Evolutionary conservation across 805 yeast species (phyloP).

Genomic region (Metschnikowia vanudenii): DNA sequence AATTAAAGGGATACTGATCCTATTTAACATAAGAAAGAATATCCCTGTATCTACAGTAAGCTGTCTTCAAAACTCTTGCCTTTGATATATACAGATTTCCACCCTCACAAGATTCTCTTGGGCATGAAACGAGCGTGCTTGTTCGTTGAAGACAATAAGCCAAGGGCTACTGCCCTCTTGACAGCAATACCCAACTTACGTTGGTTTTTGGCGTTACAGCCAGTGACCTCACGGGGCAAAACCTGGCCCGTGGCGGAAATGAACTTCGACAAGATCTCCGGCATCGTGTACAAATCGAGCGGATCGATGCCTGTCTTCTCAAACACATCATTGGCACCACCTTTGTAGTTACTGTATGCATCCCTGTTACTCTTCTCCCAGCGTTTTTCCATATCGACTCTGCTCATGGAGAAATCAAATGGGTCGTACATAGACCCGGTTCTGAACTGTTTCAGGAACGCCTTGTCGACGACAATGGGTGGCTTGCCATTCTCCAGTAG

Average conservation of each 20-base stretch:
- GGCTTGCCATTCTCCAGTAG: constrained; percentile 32
- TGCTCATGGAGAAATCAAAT: constrained; percentile 69
- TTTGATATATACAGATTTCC: constrained; percentile 7
- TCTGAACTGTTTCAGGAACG: constrained; percentile 46
- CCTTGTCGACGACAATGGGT: constrained; percentile 31
- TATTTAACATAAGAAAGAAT: no score
- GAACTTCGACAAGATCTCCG: constrained; percentile 64
- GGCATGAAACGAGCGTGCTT: constrained; percentile 52
- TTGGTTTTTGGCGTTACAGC: constrained; percentile 66
- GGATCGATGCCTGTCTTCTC: constrained; percentile 61
- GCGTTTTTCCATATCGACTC: constrained; percentile 47
- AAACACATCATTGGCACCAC: constrained; percentile 27
- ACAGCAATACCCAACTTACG: constrained; percentile 71
- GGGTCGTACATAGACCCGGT: constrained; percentile 69
- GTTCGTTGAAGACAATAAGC: constrained; percentile 75
- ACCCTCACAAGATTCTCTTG: constrained; percentile 30
- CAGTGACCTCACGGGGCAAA: constrained; percentile 67
- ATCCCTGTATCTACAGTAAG: neutral
- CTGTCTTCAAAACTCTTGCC: neutral
- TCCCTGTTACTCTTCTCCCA: constrained; percentile 21
- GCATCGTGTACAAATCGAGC: constrained; percentile 66
- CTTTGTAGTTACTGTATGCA: constrained; percentile 22
- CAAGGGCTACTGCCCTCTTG: constrained; percentile 76
- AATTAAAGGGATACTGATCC: no score
- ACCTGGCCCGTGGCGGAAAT: constrained; percentile 74